Percentiles rank a stretch among this genome's conserved stretches.
These are phyloP conservation scores for Globisporangium heterothallicum DNA, from an alignment of 352 stramenopile species.

Conservation along the genomic window DNA sequence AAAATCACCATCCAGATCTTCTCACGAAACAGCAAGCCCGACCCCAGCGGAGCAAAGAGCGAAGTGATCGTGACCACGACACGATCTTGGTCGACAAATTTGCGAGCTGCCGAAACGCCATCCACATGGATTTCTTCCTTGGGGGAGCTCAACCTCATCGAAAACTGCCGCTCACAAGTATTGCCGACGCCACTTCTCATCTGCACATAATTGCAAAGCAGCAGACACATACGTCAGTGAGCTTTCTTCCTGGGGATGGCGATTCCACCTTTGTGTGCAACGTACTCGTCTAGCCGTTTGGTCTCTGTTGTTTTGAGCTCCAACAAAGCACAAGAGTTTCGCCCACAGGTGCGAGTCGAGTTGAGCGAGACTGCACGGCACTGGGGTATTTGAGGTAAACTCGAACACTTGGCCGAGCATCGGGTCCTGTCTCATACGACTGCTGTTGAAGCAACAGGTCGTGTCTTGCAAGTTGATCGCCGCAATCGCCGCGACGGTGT, in stretches of 20 bases:
- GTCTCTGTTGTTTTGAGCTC: too few relatives aligned
- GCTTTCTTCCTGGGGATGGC: too few relatives aligned
- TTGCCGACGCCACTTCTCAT: too few relatives aligned
- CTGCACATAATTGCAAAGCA: too few relatives aligned
- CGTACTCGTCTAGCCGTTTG: background rate
- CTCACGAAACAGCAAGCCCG: background rate
- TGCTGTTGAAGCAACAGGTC: background rate
- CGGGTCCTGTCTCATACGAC: background rate
- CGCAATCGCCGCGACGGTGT: background rate
- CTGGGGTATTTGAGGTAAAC: background rate
- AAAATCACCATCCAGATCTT: background rate
- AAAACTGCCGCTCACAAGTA: too few relatives aligned
- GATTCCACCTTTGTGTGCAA: background rate
- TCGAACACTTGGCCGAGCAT: background rate
- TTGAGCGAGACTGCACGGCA: background rate
- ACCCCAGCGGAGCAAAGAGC: background rate
- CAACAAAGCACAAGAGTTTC: too few relatives aligned
- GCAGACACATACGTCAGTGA: too few relatives aligned
- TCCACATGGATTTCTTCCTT: background rate
- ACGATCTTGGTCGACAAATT: background rate
- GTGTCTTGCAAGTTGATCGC: background rate
- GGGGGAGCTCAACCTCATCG: too few relatives aligned
- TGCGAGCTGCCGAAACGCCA: background rate
- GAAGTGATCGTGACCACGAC: conserved; percentile 1
- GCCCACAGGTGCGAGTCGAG: background rate